These are phyloP conservation scores for Ustilago nuda DNA, from an alignment of 1,284 basidiomycete species.

Conservation along the genomic window DNA sequence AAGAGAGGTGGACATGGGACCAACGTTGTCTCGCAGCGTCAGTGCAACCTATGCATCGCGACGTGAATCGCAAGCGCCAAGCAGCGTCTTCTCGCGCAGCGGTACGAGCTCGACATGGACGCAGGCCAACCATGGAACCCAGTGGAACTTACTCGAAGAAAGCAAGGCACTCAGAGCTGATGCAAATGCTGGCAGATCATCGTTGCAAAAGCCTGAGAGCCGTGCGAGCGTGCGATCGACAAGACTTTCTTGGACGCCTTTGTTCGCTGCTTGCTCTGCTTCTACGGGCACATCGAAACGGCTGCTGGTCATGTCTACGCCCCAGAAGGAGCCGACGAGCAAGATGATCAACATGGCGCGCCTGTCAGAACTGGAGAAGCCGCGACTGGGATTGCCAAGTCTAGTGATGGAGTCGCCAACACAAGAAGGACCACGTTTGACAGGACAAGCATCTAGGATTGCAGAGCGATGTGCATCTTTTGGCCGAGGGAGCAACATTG, in stretches of 20 bases:
- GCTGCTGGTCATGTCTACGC: conserved; percentile 42
- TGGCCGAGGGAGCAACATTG: conserved; percentile 21
- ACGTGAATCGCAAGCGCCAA: conserved; percentile 22
- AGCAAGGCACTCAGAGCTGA: conserved; percentile 1
- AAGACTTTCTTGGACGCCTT: conserved; percentile 8
- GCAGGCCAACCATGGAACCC: not conserved
- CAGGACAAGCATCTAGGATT: conserved; percentile 3
- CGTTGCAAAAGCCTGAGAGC: conserved; percentile 11
- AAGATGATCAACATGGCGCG: conserved; percentile 12
- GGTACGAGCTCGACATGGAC: conserved; percentile 11
- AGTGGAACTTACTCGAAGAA: not conserved
- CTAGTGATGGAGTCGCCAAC: conserved; percentile 39
- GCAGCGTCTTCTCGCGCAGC: conserved; percentile 35
- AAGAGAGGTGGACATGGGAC: conserved; percentile 48
- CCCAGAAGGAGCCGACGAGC: conserved; percentile 25
- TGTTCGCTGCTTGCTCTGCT: conserved; percentile 13
- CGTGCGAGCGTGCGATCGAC: conserved; percentile 9
- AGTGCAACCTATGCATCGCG: conserved; percentile 23
- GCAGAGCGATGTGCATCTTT: conserved; percentile 32
- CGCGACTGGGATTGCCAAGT: conserved; percentile 29
- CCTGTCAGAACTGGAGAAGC: conserved; percentile 22
- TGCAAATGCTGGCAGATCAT: not conserved
- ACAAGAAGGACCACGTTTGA: conserved; percentile 12
- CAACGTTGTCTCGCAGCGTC: conserved; percentile 42
- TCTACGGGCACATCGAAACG: conserved; percentile 13